These are phyloP conservation scores for Talaromyces nanjingensis DNA, from an alignment of 495 filamentous ascomycete species.

Conservation along the genomic window DNA sequence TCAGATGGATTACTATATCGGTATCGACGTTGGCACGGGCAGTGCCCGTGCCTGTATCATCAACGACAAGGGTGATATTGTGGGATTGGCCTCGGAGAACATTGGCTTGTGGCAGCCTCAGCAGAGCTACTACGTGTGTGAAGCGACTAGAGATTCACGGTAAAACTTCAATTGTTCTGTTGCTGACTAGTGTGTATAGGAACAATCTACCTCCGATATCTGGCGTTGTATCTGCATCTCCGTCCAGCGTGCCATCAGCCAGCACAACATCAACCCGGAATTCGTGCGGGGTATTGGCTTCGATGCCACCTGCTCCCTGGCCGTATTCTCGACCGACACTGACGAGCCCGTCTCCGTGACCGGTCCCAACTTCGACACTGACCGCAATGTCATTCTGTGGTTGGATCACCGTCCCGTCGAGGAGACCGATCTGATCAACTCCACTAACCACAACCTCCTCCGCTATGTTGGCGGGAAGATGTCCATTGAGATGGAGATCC, in stretches of 20 bases:
- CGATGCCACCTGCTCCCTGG: slow-evolving; percentile 92
- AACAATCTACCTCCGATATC: slow-evolving; percentile 97
- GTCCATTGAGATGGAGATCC: slow-evolving; percentile 99
- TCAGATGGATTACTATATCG: slow-evolving; percentile 67
- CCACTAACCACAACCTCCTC: slow-evolving; percentile 84
- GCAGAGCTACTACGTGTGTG: slow-evolving; percentile 73
- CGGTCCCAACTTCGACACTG: slow-evolving; percentile 74
- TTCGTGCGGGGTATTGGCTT: slow-evolving; percentile 86
- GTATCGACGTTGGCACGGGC: slow-evolving; percentile 93
- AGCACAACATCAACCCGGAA: slow-evolving; percentile 66
- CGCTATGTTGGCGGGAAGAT: slow-evolving; percentile 94
- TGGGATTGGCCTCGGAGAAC: slow-evolving; percentile 80
- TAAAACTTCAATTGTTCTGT: neutral
- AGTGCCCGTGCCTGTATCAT: slow-evolving; percentile 94
- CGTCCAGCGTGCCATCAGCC: slow-evolving; percentile 67
- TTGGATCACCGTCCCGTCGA: slow-evolving; percentile 85
- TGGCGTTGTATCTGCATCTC: slow-evolving; percentile 85
- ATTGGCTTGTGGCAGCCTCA: slow-evolving; percentile 95
- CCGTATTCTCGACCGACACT: slow-evolving; percentile 81
- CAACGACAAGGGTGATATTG: slow-evolving; percentile 82
- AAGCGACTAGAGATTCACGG: neutral
- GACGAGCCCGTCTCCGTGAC: slow-evolving; percentile 87
- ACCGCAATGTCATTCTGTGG: slow-evolving; percentile 89
- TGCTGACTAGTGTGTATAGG: slow-evolving; percentile 46
- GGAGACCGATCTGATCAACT: slow-evolving; percentile 87